Conservation (phyloP, 1,139 yeast genomes). For the Scheffersomyces quercinus region DNA sequence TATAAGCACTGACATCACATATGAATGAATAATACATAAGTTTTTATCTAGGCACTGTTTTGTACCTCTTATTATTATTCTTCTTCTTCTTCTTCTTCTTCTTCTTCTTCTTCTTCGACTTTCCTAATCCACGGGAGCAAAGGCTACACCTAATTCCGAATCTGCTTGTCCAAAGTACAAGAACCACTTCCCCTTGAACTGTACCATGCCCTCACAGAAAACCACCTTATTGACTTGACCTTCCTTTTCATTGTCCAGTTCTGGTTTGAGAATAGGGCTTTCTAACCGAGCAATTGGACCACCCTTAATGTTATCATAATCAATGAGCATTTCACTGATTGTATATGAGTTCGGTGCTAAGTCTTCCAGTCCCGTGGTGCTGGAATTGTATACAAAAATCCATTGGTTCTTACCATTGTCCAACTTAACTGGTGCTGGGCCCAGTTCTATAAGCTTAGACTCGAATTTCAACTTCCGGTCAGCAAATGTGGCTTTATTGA, state of each 20-base stretch:
- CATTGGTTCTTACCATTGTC: slow-evolving; percentile 33
- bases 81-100: no score
- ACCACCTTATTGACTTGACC: slow-evolving; percentile 49
- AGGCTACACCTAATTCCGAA: slow-evolving; percentile 45
- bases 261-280: slow-evolving; percentile 38
- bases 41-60: no score
- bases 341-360: slow-evolving; percentile 34
- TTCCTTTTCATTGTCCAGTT: slow-evolving; percentile 33
- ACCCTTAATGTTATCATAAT: slow-evolving; percentile 34
- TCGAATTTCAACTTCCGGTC: slow-evolving; percentile 34
- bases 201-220: slow-evolving; percentile 48
- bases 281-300: slow-evolving; percentile 46
- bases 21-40: no score
- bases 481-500: slow-evolving; percentile 27
- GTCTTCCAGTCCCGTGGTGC: slow-evolving; percentile 39
- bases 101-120: background rate
- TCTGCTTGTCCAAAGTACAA: slow-evolving; percentile 49
- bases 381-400: slow-evolving; percentile 42
- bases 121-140: slow-evolving; percentile 21
- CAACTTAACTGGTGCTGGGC: slow-evolving; percentile 45
- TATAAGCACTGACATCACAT: no score
- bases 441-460: slow-evolving; percentile 43
- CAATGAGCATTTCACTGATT: slow-evolving; percentile 44
- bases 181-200: slow-evolving; percentile 45
- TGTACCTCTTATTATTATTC: no score